phyloP scores from a whole-genome alignment of 192 early-diverging fungal genomes.

The Phlyctochytrium bullatum region DNA sequence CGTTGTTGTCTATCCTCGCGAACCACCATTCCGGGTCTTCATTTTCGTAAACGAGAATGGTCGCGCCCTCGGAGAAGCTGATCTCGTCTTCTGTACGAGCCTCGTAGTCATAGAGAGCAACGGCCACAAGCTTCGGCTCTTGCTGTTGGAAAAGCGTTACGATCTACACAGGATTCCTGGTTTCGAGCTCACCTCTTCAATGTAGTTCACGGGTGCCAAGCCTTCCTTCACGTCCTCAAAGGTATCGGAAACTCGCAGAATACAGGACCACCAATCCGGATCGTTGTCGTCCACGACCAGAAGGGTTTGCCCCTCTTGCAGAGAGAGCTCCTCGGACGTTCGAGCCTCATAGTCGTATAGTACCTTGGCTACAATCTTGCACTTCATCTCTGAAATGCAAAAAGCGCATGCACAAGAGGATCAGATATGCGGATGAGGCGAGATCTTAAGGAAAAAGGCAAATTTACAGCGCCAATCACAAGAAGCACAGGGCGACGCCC shows the following conservation, averaged over 20 bases:
- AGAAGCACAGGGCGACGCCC: no score
- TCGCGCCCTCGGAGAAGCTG: conserved; percentile 43
- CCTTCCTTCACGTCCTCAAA: conserved; percentile 42
- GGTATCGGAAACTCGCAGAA: conserved; percentile 31
- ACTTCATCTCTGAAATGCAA: no score
- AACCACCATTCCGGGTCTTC: conserved; percentile 95
- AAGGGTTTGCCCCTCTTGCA: conserved; percentile 71
- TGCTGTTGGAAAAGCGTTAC: conserved; percentile 20
- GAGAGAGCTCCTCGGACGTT: conserved; percentile 78
- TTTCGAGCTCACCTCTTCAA: conserved; percentile 42
- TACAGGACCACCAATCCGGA: conserved; percentile 51
- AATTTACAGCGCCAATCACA: no score
- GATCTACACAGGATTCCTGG: neutral
- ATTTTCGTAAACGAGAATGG: conserved; percentile 68
- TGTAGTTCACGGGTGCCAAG: conserved; percentile 48
- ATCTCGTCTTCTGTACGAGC: conserved; percentile 50
- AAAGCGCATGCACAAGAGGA: no score
- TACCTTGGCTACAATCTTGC: conserved; percentile 51
- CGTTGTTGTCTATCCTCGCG: conserved; percentile 63
- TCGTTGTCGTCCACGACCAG: conserved; percentile 50
- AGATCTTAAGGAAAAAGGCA: no score
- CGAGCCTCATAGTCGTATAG: conserved; percentile 82
- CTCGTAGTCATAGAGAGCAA: conserved; percentile 49
- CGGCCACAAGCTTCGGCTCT: conserved; percentile 25
- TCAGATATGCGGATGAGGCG: no score